A percentile compares a stretch with the other conserved stretches of the same genome.
Conservation (phyloP, 2,329 filamentous ascomycete species). For the Aureobasidium sp. region DNA sequence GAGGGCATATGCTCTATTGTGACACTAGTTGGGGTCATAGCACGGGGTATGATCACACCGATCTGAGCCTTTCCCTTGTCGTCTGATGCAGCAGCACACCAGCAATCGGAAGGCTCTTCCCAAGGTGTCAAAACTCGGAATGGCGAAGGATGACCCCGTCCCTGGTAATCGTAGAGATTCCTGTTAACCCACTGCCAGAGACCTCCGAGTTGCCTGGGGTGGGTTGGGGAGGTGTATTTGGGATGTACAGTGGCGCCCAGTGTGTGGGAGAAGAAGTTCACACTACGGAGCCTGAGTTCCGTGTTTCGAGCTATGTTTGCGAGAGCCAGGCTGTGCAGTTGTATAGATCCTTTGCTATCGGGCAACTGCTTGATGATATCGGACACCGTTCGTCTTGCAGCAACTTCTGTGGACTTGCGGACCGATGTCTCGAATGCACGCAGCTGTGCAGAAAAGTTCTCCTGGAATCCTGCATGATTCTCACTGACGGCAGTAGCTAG, state of each 20-base stretch:
- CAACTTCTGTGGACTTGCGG: conserved; percentile 6
- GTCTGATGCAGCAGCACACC: conserved; percentile 55
- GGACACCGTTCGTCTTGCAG: background rate
- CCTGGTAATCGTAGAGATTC: background rate
- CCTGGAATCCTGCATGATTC: conserved; percentile 13
- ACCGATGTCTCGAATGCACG: conserved; percentile 10
- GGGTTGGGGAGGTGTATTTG: conserved; percentile 50
- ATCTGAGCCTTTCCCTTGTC: conserved; percentile 53
- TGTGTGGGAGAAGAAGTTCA: conserved; percentile 66
- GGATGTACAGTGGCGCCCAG: conserved; percentile 58
- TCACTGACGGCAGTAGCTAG: conserved; percentile 15
- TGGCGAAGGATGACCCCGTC: conserved; percentile 6
- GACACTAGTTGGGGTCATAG: conserved; percentile 31
- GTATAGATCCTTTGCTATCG: conserved; percentile 13
- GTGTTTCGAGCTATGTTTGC: conserved; percentile 22
- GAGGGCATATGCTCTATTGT: conserved; percentile 40
- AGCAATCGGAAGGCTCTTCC: conserved; percentile 77
- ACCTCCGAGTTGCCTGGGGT: conserved; percentile 14
- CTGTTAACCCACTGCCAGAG: conserved; percentile 6
- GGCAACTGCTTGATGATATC: conserved; percentile 10
- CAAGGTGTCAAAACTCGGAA: conserved; percentile 54
- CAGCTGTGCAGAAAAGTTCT: conserved; percentile 11
- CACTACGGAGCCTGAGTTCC: conserved; percentile 25
- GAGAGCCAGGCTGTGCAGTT: conserved; percentile 23
- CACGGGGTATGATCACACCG: conserved; percentile 40